These are phyloP conservation scores for Boletus edulis DNA, from an alignment of 768 basidiomycete species.

Conservation along the genomic window DNA sequence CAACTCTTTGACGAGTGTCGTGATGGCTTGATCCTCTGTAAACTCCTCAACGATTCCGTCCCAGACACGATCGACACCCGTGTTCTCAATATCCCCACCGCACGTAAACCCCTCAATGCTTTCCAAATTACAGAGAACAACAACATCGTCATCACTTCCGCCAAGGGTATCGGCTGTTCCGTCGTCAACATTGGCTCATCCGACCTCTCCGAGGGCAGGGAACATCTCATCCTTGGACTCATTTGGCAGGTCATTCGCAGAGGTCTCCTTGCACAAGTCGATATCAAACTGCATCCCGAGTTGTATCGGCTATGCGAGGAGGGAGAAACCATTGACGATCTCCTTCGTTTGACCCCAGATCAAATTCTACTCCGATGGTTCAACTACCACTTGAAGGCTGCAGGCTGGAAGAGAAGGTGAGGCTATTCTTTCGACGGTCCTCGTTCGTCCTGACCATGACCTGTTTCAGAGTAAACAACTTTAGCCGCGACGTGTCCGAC, in stretches of 20 bases:
- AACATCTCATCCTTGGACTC: constrained; percentile 94
- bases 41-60: constrained; percentile 98
- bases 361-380: constrained; percentile 99
- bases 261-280: constrained; percentile 90
- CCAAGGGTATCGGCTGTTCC: constrained; percentile 97
- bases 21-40: constrained; percentile 95
- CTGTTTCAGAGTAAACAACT: constrained; percentile 84
- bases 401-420: constrained; percentile 85
- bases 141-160: constrained; percentile 98
- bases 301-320: constrained; percentile 95
- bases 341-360: constrained; percentile 90
- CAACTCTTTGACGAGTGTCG: constrained; percentile 97
- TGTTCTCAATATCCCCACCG: constrained; percentile 87
- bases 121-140: constrained; percentile 99
- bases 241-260: constrained; percentile 99
- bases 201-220: constrained; percentile 89
- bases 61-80: constrained; percentile 99
- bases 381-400: constrained; percentile 96
- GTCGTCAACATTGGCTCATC: constrained; percentile 97
- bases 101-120: constrained; percentile 85
- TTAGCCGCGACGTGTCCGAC: constrained; percentile 95
- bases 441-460: background rate
- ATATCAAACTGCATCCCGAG: constrained; percentile 98
- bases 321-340: constrained; percentile 95
- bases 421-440: background rate